Conservation (phyloP, 345 rosid species). For the Citrus cavaleriei region DNA sequence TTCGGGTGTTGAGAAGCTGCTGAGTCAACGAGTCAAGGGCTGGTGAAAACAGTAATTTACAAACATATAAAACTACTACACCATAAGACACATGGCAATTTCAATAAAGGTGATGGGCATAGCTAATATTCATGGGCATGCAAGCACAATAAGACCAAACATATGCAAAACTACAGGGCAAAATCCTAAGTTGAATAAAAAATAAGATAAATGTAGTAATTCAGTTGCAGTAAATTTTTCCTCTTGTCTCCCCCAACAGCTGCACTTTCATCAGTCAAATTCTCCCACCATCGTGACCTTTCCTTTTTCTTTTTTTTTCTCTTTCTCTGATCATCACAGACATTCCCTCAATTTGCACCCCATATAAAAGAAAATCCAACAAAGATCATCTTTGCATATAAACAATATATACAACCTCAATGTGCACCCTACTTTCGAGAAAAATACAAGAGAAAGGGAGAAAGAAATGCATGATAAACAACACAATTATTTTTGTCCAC, state of each 20-base stretch:
- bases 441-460: no score
- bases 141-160: not conserved
- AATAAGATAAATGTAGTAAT: no score
- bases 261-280: not conserved
- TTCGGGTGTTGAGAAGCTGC: not conserved
- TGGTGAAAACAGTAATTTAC: not conserved
- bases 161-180: not conserved
- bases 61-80: not conserved
- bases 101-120: not conserved
- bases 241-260: not conserved
- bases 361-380: no score
- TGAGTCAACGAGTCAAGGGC: not conserved
- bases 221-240: no score
- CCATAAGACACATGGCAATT: not conserved
- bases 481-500: not conserved
- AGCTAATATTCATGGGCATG: not conserved
- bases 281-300: not conserved
- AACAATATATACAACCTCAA: no score
- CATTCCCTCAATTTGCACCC: not conserved
- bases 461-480: not conserved
- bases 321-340: not conserved
- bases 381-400: no score
- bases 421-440: no score
- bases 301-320: not conserved
- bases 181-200: not conserved